A percentile compares a stretch with the other conserved stretches of the same genome.
Conservation (phyloP, 768 basidiomycete genomes). For the Coprinopsis strossmayeri region DNA sequence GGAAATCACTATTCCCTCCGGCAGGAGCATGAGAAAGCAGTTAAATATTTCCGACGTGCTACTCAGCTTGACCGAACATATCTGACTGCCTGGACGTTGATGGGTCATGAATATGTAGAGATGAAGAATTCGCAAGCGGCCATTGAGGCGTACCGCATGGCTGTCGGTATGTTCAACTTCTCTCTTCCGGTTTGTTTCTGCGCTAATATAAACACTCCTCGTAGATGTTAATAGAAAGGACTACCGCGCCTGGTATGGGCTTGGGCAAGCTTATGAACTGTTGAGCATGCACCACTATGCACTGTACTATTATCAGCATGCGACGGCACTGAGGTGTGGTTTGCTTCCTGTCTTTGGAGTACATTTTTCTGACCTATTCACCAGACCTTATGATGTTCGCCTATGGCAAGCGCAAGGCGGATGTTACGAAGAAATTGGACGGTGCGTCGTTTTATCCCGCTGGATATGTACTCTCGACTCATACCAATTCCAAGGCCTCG, state of each 20-base stretch:
- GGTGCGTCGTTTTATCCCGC: slow-evolving; percentile 35
- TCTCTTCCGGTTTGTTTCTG: not conserved
- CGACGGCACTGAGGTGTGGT: slow-evolving; percentile 78
- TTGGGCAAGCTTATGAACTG: slow-evolving; percentile 96
- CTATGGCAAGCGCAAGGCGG: slow-evolving; percentile 94
- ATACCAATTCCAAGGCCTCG: slow-evolving; percentile 43
- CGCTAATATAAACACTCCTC: not conserved
- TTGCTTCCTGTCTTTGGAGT: not conserved
- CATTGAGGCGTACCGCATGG: slow-evolving; percentile 94
- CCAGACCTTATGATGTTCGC: slow-evolving; percentile 94
- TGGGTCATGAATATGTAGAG: slow-evolving; percentile 99
- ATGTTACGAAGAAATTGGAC: slow-evolving; percentile 88
- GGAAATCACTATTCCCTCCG: slow-evolving; percentile 97
- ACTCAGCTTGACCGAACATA: slow-evolving; percentile 94
- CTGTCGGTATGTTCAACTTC: slow-evolving; percentile 60
- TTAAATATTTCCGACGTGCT: slow-evolving; percentile 90
- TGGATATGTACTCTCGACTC: not conserved
- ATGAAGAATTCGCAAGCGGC: slow-evolving; percentile 99
- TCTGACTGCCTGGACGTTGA: slow-evolving; percentile 95
- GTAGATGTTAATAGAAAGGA: slow-evolving; percentile 94
- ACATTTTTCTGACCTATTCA: not conserved
- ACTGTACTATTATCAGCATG: slow-evolving; percentile 92
- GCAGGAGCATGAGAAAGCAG: slow-evolving; percentile 91
- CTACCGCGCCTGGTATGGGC: slow-evolving; percentile 97
- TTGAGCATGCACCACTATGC: slow-evolving; percentile 97